Evolutionary conservation across 2,329 filamentous ascomycete genomes (phyloP).

Genomic region (Sporothrix variecibatus): DNA sequence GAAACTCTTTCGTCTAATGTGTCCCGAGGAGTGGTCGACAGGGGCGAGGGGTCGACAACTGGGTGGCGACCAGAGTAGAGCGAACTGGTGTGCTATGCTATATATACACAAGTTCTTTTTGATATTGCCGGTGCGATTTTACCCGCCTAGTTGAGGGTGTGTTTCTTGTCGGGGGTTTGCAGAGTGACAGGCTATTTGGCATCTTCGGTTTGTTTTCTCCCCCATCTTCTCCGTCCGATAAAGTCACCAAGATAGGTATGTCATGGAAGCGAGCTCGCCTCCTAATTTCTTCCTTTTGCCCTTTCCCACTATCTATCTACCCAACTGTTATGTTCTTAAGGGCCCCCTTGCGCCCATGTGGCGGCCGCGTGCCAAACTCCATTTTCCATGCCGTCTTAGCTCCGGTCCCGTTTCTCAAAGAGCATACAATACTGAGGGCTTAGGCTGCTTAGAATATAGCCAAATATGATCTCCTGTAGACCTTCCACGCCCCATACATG

Average conservation of each 20-base stretch:
- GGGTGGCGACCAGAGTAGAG: not conserved
- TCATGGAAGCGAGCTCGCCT: not conserved
- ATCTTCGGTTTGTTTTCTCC: not conserved
- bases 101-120: not conserved
- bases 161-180: not conserved
- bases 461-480: not conserved
- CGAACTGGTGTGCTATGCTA: slow-evolving; percentile 3
- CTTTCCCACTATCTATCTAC: not conserved
- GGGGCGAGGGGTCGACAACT: not conserved
- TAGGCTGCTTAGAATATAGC: not conserved
- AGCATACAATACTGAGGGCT: not conserved
- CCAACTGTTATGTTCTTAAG: not conserved
- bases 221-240: not conserved
- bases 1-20: not conserved
- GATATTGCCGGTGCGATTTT: slow-evolving; percentile 1
- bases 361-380: slow-evolving; percentile 17
- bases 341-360: slow-evolving; percentile 18
- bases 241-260: not conserved
- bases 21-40: not conserved
- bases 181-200: not conserved
- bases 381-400: slow-evolving; percentile 1
- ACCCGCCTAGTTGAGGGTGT: not conserved
- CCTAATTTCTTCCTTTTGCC: not conserved
- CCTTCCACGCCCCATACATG: not conserved
- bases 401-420: not conserved